Conservation (phyloP, 2,329 filamentous ascomycete species). For the Pseudocercospora eumusae region DNA sequence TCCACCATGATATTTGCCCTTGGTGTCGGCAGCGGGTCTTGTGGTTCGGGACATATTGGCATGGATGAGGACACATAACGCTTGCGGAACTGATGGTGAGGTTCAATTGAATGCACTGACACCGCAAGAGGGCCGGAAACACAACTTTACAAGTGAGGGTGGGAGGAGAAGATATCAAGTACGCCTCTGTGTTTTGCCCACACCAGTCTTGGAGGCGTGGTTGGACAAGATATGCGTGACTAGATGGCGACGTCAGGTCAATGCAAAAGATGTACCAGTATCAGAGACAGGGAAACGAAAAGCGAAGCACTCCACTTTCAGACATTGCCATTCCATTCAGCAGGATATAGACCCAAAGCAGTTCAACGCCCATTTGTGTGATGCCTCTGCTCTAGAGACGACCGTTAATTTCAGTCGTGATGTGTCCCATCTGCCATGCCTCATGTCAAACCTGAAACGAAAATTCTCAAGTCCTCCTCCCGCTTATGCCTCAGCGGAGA, state of each 20-base stretch:
- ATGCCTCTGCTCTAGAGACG: slow-evolving; percentile 10
- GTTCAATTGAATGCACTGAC: no score
- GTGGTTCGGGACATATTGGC: no score
- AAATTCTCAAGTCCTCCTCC: background rate
- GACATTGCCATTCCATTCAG: slow-evolving; percentile 1
- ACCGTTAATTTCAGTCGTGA: slow-evolving; percentile 4
- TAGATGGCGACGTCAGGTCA: background rate
- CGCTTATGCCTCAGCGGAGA: slow-evolving; percentile 51
- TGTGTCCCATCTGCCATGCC: slow-evolving; percentile 15
- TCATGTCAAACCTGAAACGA: slow-evolving; percentile 13
- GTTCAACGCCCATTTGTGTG: background rate
- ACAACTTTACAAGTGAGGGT: no score
- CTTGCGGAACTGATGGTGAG: no score
- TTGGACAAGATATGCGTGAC: no score
- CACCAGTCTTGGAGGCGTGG: no score
- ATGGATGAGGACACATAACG: no score
- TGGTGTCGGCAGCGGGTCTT: no score
- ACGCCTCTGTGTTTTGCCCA: no score
- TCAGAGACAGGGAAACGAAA: background rate
- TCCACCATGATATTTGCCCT: no score
- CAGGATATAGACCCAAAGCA: slow-evolving; percentile 7
- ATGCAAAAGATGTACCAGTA: background rate
- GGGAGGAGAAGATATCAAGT: no score
- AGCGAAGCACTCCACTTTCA: background rate
- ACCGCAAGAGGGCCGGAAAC: no score